phyloP scores from a whole-genome alignment of 2,329 filamentous ascomycete species.

The Colletotrichum cordylinicola region DNA sequence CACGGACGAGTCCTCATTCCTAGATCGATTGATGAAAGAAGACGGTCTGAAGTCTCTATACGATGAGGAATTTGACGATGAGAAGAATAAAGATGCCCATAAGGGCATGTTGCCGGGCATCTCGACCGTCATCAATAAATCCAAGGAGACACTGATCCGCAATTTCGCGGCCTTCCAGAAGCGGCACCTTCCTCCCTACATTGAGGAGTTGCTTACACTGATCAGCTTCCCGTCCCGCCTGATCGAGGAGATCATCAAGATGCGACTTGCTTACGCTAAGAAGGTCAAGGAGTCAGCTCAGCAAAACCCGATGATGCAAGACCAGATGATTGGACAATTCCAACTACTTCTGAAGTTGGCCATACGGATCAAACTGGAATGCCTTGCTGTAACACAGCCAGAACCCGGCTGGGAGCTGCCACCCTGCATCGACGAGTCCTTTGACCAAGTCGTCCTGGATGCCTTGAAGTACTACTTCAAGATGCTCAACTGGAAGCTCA shows the following conservation, averaged over 20 bases:
- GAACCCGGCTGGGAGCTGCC: slow-evolving; percentile 95
- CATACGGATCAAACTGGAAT: slow-evolving; percentile 90
- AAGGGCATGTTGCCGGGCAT: slow-evolving; percentile 86
- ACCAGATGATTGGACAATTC: slow-evolving; percentile 98
- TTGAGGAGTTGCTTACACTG: slow-evolving; percentile 92
- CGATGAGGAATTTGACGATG: slow-evolving; percentile 59
- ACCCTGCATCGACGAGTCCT: slow-evolving; percentile 95
- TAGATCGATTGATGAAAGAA: slow-evolving; percentile 94
- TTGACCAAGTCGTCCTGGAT: slow-evolving; percentile 89
- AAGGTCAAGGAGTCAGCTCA: slow-evolving; percentile 95
- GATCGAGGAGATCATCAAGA: slow-evolving; percentile 94
- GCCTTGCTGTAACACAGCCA: slow-evolving; percentile 80
- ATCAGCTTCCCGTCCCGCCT: slow-evolving; percentile 97
- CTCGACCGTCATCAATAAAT: slow-evolving; percentile 87
- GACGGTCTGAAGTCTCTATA: slow-evolving; percentile 93
- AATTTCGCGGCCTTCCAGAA: slow-evolving; percentile 86
- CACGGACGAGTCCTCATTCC: slow-evolving; percentile 88
- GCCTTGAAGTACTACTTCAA: slow-evolving; percentile 98
- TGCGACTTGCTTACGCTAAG: slow-evolving; percentile 88
- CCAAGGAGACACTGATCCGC: slow-evolving; percentile 87
- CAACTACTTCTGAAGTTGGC: slow-evolving; percentile 91
- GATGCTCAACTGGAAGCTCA: slow-evolving; percentile 97
- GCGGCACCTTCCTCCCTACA: slow-evolving; percentile 91
- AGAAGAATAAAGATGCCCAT: slow-evolving; percentile 41
- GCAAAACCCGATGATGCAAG: slow-evolving; percentile 91